Base-by-base conservation (phyloP, 768 basidiomycete genomes). In the Suillus sp. region DNA sequence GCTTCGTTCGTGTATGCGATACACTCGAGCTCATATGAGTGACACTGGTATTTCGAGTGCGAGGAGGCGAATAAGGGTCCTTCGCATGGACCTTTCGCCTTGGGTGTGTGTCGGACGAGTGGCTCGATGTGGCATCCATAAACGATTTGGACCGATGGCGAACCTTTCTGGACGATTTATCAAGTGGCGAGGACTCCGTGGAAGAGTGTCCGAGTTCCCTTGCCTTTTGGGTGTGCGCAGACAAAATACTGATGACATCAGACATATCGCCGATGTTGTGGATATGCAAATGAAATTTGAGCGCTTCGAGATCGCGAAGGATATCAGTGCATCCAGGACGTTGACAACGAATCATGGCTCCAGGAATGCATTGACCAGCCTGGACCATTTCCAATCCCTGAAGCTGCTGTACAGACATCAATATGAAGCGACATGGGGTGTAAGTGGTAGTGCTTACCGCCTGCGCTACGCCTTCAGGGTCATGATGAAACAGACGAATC, bases 251-350 rank as follows among this genome's bases (percentile, higher is more conserved):
- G 14, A 7, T 35, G 42, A 20, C 37, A 37, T 65, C 61, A 10
- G 59, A n/a, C 8, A 13, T 32, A 60, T 83, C 81, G 37, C 78
- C 75, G 37, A 86, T 79, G 65, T 84, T 81, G 70, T 86, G 86
- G 55, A 86, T 83, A 66, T 86, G 84, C 25, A 86, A 71, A 67
- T 86, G 85, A 67, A 77, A 83, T 66, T 79, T 80, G 56, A 86
- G 76, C 22, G 81, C 80, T 65, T 78, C 78, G 60, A 79, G 75
- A 58, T 76, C 74, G 6, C 72, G 70, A 25, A 86, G 68, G 9
- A 77, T 74, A 71, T 84, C 78, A 16, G 66, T 66, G 68, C 86
- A 86, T 35, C 78, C 82, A 38, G 75, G 69, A 42, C 83, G 79
- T 30, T 75, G 77, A 67, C 85, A 86, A 8, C 71, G 70, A 22